Percentiles rank a stretch among this genome's conserved stretches.
Evolutionary conservation across 1,139 yeast species (phyloP).

Genomic region (Kazachstania sp.): DNA sequence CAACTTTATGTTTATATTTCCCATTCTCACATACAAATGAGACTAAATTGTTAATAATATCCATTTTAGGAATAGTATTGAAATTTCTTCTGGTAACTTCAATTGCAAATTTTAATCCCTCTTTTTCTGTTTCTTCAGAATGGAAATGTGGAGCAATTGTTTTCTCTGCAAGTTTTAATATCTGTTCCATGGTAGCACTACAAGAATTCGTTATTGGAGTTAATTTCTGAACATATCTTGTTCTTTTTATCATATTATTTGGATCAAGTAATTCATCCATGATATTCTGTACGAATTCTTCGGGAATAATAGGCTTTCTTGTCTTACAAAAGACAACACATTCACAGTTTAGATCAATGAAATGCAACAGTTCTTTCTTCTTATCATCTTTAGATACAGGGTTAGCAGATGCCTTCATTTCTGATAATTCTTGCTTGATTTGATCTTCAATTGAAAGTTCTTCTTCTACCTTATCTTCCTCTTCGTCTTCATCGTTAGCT

Average conservation of each 20-base stretch:
- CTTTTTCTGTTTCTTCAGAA: slow-evolving; percentile 35
- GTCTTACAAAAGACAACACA: slow-evolving; percentile 80
- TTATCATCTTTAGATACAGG: slow-evolving; percentile 29
- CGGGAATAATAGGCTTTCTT: slow-evolving; percentile 72
- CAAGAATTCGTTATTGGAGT: slow-evolving; percentile 75
- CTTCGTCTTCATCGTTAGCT: slow-evolving; percentile 31
- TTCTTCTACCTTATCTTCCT: slow-evolving; percentile 28
- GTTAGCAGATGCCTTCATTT: slow-evolving; percentile 35
- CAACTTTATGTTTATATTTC: slow-evolving; percentile 67
- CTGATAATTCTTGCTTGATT: slow-evolving; percentile 58
- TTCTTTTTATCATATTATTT: slow-evolving; percentile 39
- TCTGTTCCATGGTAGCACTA: slow-evolving; percentile 61
- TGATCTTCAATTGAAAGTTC: slow-evolving; percentile 65
- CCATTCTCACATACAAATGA: slow-evolving; percentile 50
- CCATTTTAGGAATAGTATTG: slow-evolving; percentile 58
- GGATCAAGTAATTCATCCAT: slow-evolving; percentile 52
- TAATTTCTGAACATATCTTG: slow-evolving; percentile 67
- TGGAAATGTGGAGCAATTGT: slow-evolving; percentile 68
- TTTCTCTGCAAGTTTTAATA: slow-evolving; percentile 46
- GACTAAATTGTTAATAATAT: slow-evolving; percentile 64
- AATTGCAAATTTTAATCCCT: slow-evolving; percentile 64
- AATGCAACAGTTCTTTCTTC: slow-evolving; percentile 45
- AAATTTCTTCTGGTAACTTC: slow-evolving; percentile 75
- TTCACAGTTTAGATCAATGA: slow-evolving; percentile 70
- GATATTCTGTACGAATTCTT: slow-evolving; percentile 50